Evolutionary conservation across 768 basidiomycete species (phyloP).

Genomic region (Pleurotus tuber-regium): DNA sequence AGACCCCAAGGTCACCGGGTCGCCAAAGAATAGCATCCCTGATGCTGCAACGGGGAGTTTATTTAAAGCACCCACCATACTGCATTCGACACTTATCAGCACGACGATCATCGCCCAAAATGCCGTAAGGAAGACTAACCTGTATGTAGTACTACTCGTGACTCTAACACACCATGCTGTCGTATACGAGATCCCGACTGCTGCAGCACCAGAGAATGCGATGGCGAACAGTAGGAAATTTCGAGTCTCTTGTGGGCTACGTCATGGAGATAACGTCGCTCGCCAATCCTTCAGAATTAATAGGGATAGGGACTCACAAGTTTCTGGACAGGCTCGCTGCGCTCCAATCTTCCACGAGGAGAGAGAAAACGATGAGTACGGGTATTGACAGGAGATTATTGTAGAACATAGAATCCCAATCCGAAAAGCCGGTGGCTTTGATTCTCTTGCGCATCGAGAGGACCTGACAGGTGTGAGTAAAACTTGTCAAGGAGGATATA

Average conservation of each 20-base stretch:
- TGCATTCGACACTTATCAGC: slow-evolving; percentile 27
- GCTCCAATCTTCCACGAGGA: slow-evolving; percentile 90
- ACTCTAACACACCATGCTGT: slow-evolving; percentile 98
- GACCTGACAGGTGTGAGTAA: slow-evolving; percentile 48
- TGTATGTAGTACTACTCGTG: slow-evolving; percentile 98
- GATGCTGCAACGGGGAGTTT: slow-evolving; percentile 98
- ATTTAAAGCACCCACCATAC: slow-evolving; percentile 97
- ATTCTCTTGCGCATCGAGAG: slow-evolving; percentile 96
- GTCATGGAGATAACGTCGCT: too few relatives aligned
- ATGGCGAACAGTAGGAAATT: slow-evolving; percentile 81
- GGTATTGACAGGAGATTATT: slow-evolving; percentile 96
- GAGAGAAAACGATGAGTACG: slow-evolving; percentile 76
- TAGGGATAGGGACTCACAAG: slow-evolving; percentile 64
- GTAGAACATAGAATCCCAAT: slow-evolving; percentile 99
- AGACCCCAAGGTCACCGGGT: slow-evolving; percentile 82
- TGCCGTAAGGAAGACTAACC: slow-evolving; percentile 44
- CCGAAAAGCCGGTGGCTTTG: slow-evolving; percentile 91
- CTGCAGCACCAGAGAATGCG: slow-evolving; percentile 94
- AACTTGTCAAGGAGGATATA: slow-evolving; percentile 9
- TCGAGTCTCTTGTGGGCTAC: slow-evolving; percentile 81
- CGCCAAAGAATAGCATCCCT: slow-evolving; percentile 98
- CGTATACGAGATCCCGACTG: slow-evolving; percentile 96
- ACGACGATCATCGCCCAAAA: slow-evolving; percentile 7
- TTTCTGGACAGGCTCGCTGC: slow-evolving; percentile 71
- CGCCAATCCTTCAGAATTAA: too few relatives aligned